Conservation (phyloP, 331 rosid species). For the Rosa hybrid region DNA sequence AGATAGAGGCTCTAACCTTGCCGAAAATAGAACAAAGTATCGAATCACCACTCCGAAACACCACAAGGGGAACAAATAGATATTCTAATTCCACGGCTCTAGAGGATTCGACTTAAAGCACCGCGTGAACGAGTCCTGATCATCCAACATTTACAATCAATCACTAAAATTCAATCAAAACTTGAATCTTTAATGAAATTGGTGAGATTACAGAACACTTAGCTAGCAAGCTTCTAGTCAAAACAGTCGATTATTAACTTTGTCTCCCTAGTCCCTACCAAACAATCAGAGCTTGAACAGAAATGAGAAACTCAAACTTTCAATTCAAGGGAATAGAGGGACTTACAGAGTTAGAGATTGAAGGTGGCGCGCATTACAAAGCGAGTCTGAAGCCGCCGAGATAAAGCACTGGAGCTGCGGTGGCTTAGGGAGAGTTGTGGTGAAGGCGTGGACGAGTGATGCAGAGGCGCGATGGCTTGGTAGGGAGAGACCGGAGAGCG, state of each 20-base stretch:
- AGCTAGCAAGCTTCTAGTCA: constrained; percentile 2
- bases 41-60: constrained; percentile 85
- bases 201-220: neutral
- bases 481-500: too few relatives aligned
- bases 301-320: too few relatives aligned
- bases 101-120: constrained; percentile 96
- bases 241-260: constrained; percentile 4
- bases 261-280: too few relatives aligned
- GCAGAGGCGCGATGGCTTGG: too few relatives aligned
- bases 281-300: too few relatives aligned
- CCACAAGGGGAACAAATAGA: constrained; percentile 92
- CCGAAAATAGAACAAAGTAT: constrained; percentile 77
- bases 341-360: too few relatives aligned
- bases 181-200: neutral
- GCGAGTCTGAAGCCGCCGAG: too few relatives aligned
- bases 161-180: neutral
- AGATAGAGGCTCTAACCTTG: constrained; percentile 53
- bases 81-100: constrained; percentile 97
- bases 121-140: constrained; percentile 84
- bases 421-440: too few relatives aligned
- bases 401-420: too few relatives aligned
- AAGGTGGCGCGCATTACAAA: too few relatives aligned
- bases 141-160: constrained; percentile 2
- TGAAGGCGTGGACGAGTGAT: too few relatives aligned
- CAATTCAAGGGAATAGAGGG: too few relatives aligned